These are phyloP conservation scores for Colletotrichum sublineola DNA, from an alignment of 2,329 filamentous ascomycete species.

Conservation along the genomic window DNA sequence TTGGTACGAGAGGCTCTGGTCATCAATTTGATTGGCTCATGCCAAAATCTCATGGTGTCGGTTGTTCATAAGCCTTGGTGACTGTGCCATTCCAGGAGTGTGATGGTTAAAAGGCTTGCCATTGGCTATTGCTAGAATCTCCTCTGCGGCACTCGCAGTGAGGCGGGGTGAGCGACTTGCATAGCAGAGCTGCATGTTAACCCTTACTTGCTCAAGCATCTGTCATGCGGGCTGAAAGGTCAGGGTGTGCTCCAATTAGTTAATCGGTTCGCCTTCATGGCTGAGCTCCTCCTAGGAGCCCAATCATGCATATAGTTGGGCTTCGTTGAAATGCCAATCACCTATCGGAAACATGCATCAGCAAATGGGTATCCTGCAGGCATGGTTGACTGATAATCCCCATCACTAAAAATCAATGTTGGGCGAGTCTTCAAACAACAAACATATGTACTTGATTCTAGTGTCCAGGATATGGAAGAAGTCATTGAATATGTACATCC, in stretches of 20 bases:
- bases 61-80: background rate
- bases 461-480: background rate
- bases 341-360: background rate
- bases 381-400: background rate
- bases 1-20: background rate
- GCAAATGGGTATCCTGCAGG: background rate
- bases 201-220: background rate
- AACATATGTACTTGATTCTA: background rate
- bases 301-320: background rate
- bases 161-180: background rate
- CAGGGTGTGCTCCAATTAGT: too few relatives aligned
- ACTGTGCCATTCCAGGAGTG: too few relatives aligned
- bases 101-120: background rate
- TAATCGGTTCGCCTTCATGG: background rate
- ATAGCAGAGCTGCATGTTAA: background rate
- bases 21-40: background rate
- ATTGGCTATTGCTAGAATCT: slow-evolving; percentile 5
- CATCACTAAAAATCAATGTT: background rate
- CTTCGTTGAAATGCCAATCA: background rate
- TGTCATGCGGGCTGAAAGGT: background rate
- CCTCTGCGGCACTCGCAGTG: background rate
- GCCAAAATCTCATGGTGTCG: background rate
- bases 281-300: too few relatives aligned
- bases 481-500: slow-evolving; percentile 13
- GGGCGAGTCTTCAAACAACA: background rate